A percentile compares a stretch with the other conserved stretches of the same genome.
phyloP scores from a whole-genome alignment of 1,284 basidiomycete genomes.

The Pyrrhoderma lamaoense region DNA sequence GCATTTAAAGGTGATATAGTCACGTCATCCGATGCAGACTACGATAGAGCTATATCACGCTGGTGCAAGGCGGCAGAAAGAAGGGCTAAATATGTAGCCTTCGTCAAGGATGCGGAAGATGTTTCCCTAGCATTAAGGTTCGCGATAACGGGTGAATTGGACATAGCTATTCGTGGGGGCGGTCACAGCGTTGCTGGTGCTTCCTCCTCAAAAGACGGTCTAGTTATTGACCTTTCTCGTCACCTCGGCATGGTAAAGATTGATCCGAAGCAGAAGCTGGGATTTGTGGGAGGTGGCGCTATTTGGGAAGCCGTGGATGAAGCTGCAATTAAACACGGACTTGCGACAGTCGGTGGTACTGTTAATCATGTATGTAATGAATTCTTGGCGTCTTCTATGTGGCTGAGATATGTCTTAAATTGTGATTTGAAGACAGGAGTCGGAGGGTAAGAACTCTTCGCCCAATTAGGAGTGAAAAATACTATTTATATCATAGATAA shows the following conservation, averaged over 20 bases:
- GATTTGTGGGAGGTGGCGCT: conserved; percentile 31
- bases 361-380: conserved; percentile 22
- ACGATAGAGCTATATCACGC: conserved; percentile 17
- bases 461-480: too few relatives aligned
- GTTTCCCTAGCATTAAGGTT: conserved; percentile 24
- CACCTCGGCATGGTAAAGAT: conserved; percentile 28
- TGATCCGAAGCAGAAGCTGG: conserved; percentile 24
- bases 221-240: conserved; percentile 33
- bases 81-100: conserved; percentile 23
- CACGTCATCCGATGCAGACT: conserved; percentile 14
- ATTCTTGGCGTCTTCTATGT: too few relatives aligned
- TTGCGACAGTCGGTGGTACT: conserved; percentile 29
- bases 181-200: conserved; percentile 28
- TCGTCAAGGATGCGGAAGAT: conserved; percentile 22
- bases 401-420: too few relatives aligned
- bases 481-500: too few relatives aligned
- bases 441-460: conserved; percentile 18
- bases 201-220: conserved; percentile 28
- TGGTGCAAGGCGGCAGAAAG: conserved; percentile 18
- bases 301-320: conserved; percentile 32
- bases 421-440: conserved; percentile 22
- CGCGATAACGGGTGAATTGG: conserved; percentile 19
- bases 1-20: conserved; percentile 18
- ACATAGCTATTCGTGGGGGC: conserved; percentile 25
- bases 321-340: conserved; percentile 23